Conservation (phyloP, 371 early-diverging fungal species). For the Mucor circinelloides region DNA sequence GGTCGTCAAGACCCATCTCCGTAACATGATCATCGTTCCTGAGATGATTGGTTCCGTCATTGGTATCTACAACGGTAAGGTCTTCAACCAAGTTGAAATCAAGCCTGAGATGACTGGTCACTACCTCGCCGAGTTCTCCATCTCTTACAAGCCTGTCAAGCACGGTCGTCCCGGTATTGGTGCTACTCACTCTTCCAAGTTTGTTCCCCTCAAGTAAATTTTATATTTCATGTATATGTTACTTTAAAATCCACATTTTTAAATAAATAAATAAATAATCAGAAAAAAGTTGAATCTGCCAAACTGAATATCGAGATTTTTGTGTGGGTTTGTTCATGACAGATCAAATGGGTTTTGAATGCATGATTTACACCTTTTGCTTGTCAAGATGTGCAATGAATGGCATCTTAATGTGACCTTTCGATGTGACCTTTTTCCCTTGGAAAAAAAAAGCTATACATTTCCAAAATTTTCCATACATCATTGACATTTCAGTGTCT, state of each 20-base stretch:
- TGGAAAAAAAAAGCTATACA: neutral
- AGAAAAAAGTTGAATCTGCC: neutral
- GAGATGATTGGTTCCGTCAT: conserved; percentile 99
- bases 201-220: conserved; percentile 48
- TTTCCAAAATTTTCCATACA: neutral
- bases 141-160: conserved; percentile 96
- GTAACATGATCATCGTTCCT: conserved; percentile 99
- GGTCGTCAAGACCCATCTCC: conserved; percentile 99
- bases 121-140: conserved; percentile 96
- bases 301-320: neutral
- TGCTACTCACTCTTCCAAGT: conserved; percentile 89
- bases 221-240: neutral
- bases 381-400: neutral
- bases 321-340: neutral
- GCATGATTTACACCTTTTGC: neutral
- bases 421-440: neutral
- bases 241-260: neutral
- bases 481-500: neutral
- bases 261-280: neutral
- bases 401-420: neutral
- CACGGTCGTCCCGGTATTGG: conserved; percentile 99
- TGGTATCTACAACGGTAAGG: conserved; percentile 99
- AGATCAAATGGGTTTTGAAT: neutral
- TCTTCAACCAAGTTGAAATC: conserved; percentile 99
- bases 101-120: conserved; percentile 99